phyloP scores from a whole-genome alignment of 2,329 filamentous ascomycete species.

The Penicillium sp. region DNA sequence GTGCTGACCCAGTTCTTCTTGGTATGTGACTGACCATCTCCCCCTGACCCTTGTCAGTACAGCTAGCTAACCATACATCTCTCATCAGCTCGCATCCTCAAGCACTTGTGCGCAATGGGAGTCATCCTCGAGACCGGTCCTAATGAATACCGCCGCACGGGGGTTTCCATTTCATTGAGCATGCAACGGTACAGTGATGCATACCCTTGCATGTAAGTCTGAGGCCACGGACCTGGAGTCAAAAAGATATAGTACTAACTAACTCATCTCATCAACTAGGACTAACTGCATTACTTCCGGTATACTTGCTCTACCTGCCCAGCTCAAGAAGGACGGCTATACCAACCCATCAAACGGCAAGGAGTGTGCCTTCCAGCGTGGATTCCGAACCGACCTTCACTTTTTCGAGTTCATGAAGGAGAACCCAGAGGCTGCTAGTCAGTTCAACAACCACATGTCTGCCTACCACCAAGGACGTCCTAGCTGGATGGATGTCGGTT shows the following conservation, averaged over 20 bases:
- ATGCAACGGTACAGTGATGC: slow-evolving; percentile 15
- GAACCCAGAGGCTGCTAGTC: slow-evolving; percentile 14
- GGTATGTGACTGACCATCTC: slow-evolving; percentile 8
- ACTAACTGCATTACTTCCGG: slow-evolving; percentile 23
- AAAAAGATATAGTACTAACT: background rate
- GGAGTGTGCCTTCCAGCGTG: slow-evolving; percentile 22
- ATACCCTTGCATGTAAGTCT: slow-evolving; percentile 21
- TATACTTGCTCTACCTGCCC: slow-evolving; percentile 20
- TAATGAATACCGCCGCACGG: slow-evolving; percentile 28
- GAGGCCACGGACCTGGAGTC: background rate
- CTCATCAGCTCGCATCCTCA: slow-evolving; percentile 24
- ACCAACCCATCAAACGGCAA: slow-evolving; percentile 21
- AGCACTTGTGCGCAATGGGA: slow-evolving; percentile 31
- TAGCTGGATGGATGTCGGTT: slow-evolving; percentile 29
- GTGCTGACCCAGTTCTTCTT: slow-evolving; percentile 14
- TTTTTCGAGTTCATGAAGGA: slow-evolving; percentile 24
- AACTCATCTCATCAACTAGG: slow-evolving; percentile 7
- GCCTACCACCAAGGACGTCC: slow-evolving; percentile 22
- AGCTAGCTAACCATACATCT: background rate
- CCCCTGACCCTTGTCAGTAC: background rate
- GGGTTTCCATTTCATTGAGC: slow-evolving; percentile 25
- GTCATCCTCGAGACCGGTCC: slow-evolving; percentile 27
- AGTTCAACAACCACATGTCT: slow-evolving; percentile 26
- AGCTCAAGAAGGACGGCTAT: slow-evolving; percentile 23
- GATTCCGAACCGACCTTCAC: slow-evolving; percentile 20